These are phyloP conservation scores for Pulveroboletus sp. DNA, from an alignment of 768 basidiomycete species.

Conservation along the genomic window DNA sequence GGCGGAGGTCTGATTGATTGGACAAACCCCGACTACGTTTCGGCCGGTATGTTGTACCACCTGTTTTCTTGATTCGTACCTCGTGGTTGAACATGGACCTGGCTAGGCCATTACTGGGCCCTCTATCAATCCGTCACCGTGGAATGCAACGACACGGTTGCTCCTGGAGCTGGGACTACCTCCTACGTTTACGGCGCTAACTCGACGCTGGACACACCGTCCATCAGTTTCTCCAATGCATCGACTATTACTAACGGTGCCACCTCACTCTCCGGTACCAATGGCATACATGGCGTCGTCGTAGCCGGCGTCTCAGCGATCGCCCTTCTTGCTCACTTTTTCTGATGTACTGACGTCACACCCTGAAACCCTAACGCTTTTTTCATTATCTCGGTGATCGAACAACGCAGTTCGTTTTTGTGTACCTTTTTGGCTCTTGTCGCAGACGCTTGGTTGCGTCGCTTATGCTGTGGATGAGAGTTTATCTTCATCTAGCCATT, in stretches of 20 bases:
- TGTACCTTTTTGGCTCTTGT: background rate
- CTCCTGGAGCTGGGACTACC: constrained; percentile 44
- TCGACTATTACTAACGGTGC: constrained; percentile 49
- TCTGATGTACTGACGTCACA: constrained; percentile 13
- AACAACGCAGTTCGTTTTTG: background rate
- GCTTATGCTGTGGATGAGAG: no score
- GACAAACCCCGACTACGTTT: constrained; percentile 68
- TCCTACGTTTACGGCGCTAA: constrained; percentile 66
- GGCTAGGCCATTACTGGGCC: constrained; percentile 64
- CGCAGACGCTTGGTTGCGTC: background rate
- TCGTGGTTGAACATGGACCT: no score
- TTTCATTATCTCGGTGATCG: background rate
- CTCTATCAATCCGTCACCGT: constrained; percentile 59
- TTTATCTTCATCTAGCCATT: no score
- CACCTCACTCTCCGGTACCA: constrained; percentile 3
- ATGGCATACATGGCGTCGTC: constrained; percentile 12
- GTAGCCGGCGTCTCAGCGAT: constrained; percentile 11
- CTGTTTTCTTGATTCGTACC: no score
- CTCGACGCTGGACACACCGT: constrained; percentile 47
- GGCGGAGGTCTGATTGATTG: constrained; percentile 82
- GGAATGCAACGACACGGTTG: constrained; percentile 52
- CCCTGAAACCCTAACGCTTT: background rate
- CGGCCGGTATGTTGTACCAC: constrained; percentile 44
- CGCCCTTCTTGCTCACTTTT: constrained; percentile 16
- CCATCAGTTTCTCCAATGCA: constrained; percentile 54